These are phyloP conservation scores for Rhizophora mangle DNA, from an alignment of 345 rosid genomes.

Conservation along the genomic window DNA sequence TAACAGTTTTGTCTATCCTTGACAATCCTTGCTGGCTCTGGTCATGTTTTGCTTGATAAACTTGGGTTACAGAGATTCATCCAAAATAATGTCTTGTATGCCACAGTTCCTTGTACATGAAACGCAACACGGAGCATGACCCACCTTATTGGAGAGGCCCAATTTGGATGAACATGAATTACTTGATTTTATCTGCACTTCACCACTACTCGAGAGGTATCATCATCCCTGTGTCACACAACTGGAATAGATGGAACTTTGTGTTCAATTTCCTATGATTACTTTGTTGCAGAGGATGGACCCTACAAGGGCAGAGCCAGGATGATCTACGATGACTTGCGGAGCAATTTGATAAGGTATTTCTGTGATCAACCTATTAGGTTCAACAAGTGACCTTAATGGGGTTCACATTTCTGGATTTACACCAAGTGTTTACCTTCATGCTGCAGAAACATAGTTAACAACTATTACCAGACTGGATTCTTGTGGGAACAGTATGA, in stretches of 20 bases:
- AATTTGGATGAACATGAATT: conserved; percentile 92
- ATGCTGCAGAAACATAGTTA: conserved; percentile 66
- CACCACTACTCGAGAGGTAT: conserved; percentile 75
- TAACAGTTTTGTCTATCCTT: conserved; percentile 15
- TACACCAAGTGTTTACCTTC: not conserved
- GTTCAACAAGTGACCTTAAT: not conserved
- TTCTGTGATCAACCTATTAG: not conserved
- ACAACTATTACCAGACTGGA: conserved; percentile 70
- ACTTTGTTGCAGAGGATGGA: conserved; percentile 57
- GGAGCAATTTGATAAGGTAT: conserved; percentile 73
- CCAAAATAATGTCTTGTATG: conserved; percentile 12
- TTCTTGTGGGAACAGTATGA: conserved; percentile 91
- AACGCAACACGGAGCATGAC: conserved; percentile 79
- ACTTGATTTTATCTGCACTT: conserved; percentile 80
- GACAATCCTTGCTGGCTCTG: not conserved
- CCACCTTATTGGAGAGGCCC: conserved; percentile 99
- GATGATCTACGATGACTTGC: conserved; percentile 55
- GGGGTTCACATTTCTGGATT: too few relatives aligned
- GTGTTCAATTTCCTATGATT: not conserved
- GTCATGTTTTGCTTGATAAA: not conserved
- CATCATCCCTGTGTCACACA: not conserved
- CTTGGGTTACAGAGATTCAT: not conserved
- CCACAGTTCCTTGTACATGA: conserved; percentile 79
- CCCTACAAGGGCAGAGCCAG: conserved; percentile 63
- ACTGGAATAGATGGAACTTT: not conserved